phyloP scores from a whole-genome alignment of 805 yeast genomes.

The Scheffersomyces stipitis region DNA sequence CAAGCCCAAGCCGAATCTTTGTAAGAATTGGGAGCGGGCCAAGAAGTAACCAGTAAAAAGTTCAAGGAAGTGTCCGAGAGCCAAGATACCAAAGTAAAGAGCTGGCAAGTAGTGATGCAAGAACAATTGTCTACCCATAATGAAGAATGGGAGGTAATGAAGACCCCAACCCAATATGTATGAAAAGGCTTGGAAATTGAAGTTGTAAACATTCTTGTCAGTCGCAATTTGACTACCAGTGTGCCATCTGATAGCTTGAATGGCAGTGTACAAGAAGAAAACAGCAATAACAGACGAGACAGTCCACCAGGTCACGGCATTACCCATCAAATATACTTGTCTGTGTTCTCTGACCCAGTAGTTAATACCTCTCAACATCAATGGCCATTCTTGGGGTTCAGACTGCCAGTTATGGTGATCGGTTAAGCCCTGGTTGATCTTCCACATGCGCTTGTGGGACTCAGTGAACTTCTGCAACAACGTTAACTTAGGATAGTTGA shows the following conservation, averaged over 20 bases:
- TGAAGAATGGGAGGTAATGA: constrained; percentile 72
- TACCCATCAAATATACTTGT: constrained; percentile 73
- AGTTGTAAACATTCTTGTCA: constrained; percentile 59
- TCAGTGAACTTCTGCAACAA: constrained; percentile 64
- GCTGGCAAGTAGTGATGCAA: constrained; percentile 94
- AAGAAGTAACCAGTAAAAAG: constrained; percentile 44
- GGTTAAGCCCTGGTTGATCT: constrained; percentile 66
- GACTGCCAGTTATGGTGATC: constrained; percentile 73
- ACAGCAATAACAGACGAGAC: constrained; percentile 52
- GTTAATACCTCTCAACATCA: constrained; percentile 73
- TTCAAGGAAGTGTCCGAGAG: constrained; percentile 68
- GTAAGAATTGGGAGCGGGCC: constrained; percentile 38
- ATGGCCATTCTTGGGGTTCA: constrained; percentile 72
- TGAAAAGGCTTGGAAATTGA: constrained; percentile 60
- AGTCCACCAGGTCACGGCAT: constrained; percentile 80
- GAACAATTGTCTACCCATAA: constrained; percentile 92
- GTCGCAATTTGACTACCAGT: constrained; percentile 42
- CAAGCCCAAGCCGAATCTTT: constrained; percentile 43
- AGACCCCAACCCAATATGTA: constrained; percentile 69
- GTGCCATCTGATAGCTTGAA: constrained; percentile 63
- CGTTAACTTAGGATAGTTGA: constrained; percentile 51
- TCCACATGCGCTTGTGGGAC: constrained; percentile 75
- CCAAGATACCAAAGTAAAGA: constrained; percentile 79
- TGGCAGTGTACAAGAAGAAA: constrained; percentile 48
- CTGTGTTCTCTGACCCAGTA: constrained; percentile 67